Base-by-base conservation (phyloP, 2,329 filamentous ascomycete species). In the Hymenoscyphus albidus region DNA sequence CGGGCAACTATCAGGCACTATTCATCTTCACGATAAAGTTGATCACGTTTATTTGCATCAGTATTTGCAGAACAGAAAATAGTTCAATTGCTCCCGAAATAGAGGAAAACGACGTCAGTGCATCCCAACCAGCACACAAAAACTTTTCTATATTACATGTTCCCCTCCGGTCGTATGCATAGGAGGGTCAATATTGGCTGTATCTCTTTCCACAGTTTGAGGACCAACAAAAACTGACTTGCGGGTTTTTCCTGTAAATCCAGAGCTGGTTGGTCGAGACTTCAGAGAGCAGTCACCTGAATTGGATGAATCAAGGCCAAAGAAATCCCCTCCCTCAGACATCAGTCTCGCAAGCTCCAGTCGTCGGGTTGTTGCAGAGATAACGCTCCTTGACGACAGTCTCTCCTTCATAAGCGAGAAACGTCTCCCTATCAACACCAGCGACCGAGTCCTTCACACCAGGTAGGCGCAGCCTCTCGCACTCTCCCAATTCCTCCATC, bases 251-350 rank as follows among this genome's bases (percentile, higher is more conserved):
- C 73, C 72, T 40, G 75, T 76, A 44, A 77, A 76, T 2, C 80
- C 79, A 0, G 72, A 68, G 14, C 73, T 85, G 16, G 78, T 76
- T 0, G 81, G 79, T 6, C 82, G 79, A 31, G 78, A 72, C 63
- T 80, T 83, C 0, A 84, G 81, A 3, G 80, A 82, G 14, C 74
- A 76, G 27, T 80, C 76, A 4, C 77, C 76, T 55, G 71, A 72
- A 27, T 59, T 61, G 16, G 65, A 59, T 12, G 65, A 59, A 31
- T 74, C 73, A 48, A 72, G 68, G 32, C 73, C 70, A 64, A 75
- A 75, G 40, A 75, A n/a, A 68, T 65, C 73, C 73, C 22, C 22
- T 27, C 22, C 22, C 22, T 27, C 22, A 27, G 1, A n/a, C n/a
- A n/a, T 27, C 22, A 27, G 22, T 1, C 1, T 27, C 22, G 22